These are phyloP conservation scores for Fusarium succisae DNA, from an alignment of 2,329 filamentous ascomycete species.

Conservation along the genomic window DNA sequence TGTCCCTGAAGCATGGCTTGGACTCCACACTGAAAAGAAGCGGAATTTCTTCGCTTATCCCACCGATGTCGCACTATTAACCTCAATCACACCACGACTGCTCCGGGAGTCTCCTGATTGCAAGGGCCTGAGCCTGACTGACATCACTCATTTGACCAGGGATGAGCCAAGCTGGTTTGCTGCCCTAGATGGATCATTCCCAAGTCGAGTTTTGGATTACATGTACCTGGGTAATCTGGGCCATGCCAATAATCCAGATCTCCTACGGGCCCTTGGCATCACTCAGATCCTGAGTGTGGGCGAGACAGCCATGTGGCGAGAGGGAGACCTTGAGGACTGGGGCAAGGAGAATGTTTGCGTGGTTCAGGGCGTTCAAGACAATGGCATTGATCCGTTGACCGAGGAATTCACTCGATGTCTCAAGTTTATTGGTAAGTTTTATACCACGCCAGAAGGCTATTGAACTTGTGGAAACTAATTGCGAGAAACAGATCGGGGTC, in stretches of 20 bases:
- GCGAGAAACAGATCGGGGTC: conserved; percentile 74
- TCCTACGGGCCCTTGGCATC: conserved; percentile 84
- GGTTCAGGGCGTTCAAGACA: conserved; percentile 91
- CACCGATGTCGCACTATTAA: conserved; percentile 86
- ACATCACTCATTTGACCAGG: conserved; percentile 62
- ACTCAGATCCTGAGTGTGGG: conserved; percentile 90
- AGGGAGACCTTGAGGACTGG: conserved; percentile 76
- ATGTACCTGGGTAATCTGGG: conserved; percentile 95
- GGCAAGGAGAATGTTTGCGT: conserved; percentile 80
- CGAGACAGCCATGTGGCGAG: conserved; percentile 84
- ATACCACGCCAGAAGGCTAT: background rate
- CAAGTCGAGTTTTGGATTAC: conserved; percentile 88
- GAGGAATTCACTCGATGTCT: conserved; percentile 87
- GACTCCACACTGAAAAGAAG: conserved; percentile 79
- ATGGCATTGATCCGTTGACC: conserved; percentile 91
- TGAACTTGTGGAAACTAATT: conserved; percentile 1
- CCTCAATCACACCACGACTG: conserved; percentile 77
- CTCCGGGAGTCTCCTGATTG: conserved; percentile 73
- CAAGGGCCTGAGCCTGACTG: conserved; percentile 58
- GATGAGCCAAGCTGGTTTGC: conserved; percentile 82
- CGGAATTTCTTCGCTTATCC: conserved; percentile 98
- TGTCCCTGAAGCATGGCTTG: conserved; percentile 86
- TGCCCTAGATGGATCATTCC: conserved; percentile 87
- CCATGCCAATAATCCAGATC: conserved; percentile 91
- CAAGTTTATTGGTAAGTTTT: conserved; percentile 86